Conservation (phyloP, 495 filamentous ascomycete species). For the Cercophora samala region DNA sequence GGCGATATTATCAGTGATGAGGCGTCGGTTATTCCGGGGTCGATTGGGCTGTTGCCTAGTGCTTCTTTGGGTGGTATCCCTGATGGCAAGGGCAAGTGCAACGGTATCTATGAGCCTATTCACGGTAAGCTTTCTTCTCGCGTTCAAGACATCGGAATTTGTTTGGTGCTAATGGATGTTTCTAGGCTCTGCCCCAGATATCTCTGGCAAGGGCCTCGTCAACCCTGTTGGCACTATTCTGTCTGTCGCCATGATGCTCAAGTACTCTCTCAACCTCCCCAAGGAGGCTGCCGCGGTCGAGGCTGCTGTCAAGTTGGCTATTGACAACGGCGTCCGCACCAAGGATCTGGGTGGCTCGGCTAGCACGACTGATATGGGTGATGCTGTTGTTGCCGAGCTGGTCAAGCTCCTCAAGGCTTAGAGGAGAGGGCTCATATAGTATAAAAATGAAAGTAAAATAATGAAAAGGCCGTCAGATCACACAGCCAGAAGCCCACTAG, state of each 20-base stretch:
- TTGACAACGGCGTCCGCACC: constrained; percentile 72
- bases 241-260: constrained; percentile 87
- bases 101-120: constrained; percentile 96
- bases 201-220: constrained; percentile 84
- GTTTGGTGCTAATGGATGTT: not conserved
- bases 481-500: not conserved
- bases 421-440: not conserved
- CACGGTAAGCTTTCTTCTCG: constrained; percentile 65
- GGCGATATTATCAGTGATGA: constrained; percentile 97
- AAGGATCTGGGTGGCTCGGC: constrained; percentile 73
- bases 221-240: constrained; percentile 81
- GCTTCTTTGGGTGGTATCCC: constrained; percentile 85
- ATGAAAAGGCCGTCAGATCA: not conserved
- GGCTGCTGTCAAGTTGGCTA: constrained; percentile 69
- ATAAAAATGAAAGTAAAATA: not conserved
- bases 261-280: constrained; percentile 78
- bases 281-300: constrained; percentile 71
- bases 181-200: constrained; percentile 66
- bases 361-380: constrained; percentile 73
- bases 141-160: too few relatives aligned
- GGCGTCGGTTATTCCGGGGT: constrained; percentile 92
- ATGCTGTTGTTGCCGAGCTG: constrained; percentile 72
- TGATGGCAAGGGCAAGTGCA: constrained; percentile 68
- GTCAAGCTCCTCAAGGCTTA: constrained; percentile 49
- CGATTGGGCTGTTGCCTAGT: constrained; percentile 83